Evolutionary conservation across 2,329 filamentous ascomycete species (phyloP), one percentile per base, ranked within the genome.

Genomic region (Sclerotinia borealis): DNA sequence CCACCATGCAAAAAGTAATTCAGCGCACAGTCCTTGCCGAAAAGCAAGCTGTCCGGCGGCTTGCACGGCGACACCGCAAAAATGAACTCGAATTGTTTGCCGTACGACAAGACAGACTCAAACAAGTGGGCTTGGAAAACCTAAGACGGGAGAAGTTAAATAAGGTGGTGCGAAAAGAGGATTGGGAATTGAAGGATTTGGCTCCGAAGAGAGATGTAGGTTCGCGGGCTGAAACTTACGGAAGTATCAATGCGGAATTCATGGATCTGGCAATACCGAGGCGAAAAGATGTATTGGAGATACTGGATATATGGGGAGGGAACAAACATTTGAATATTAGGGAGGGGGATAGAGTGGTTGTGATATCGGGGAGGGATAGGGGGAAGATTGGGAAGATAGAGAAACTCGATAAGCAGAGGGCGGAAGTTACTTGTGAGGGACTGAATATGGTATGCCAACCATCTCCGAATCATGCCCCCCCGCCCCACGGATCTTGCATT

Each of bases 361-460:
- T 98, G 64, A 78, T 92, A 61, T 85, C 88, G 65, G 93, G 93
- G 10, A 83, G 82, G 41, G 90, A 95, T 72, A 89, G 87, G 78
- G 92, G 92, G 71, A 91, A 88, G 78, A 95, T 99, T 76, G 90
- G 91, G 58, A 78, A 79, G n/a, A 84, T 98, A 50, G 76, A 75
- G 65, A 75, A 79, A 1, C 79, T 96, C 51, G 77, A 85, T 68
- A 66, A 72, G 5, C 76, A 81, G 13, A 78, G 77, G 51, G 87
- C 85, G 65, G 81, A 82, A 66, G 79, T 91, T 51, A 80, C 77
- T n/a, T 77, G 93, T 49, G 80, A 85, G 66, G 84, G 81, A 29
- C 70, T 87, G 65, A 86, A 89, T 72, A 79, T 83, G 80, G 90
- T 92, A 79, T 71, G 43, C 25, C 22, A 11, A 37, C 11, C 22